Evolutionary conservation across 2,329 filamentous ascomycete species (phyloP).

Genomic region (Coniochaeta prunicola): DNA sequence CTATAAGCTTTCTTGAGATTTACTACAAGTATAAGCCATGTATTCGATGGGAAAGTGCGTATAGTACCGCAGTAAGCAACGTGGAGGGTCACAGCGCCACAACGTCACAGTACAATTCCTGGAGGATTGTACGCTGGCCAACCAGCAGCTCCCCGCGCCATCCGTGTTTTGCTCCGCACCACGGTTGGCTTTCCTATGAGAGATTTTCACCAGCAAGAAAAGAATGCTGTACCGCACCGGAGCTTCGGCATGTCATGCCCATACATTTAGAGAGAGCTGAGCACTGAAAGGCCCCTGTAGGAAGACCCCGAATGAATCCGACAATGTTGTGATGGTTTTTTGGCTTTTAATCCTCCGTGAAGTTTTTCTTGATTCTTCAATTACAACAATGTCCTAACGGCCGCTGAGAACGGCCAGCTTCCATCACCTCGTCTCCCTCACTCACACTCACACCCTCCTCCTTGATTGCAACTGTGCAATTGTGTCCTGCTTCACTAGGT

Average conservation of each 20-base stretch:
- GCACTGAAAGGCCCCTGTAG: not conserved
- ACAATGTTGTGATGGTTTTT: not conserved
- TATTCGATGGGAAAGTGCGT: too few species aligned
- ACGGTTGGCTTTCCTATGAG: not conserved
- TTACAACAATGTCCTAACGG: not conserved
- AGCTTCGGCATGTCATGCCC: conserved; percentile 1
- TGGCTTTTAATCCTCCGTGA: not conserved
- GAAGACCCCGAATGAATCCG: not conserved
- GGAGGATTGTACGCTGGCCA: not conserved
- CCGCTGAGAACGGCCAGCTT: too few species aligned
- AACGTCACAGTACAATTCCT: not conserved
- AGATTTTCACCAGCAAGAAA: not conserved
- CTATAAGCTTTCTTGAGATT: too few species aligned
- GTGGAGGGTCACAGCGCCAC: too few species aligned
- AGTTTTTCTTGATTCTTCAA: not conserved
- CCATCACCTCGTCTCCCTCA: not conserved
- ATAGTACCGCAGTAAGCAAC: too few species aligned
- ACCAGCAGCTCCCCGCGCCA: not conserved
- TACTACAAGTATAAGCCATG: too few species aligned
- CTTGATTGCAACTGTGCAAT: not conserved
- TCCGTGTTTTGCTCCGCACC: not conserved
- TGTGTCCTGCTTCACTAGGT: too few species aligned
- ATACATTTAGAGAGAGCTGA: not conserved
- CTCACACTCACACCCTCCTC: not conserved
- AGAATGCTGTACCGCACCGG: conserved; percentile 1